phyloP scores from a whole-genome alignment of 768 basidiomycete species.

The Sistotremastrum niveocremeum region DNA sequence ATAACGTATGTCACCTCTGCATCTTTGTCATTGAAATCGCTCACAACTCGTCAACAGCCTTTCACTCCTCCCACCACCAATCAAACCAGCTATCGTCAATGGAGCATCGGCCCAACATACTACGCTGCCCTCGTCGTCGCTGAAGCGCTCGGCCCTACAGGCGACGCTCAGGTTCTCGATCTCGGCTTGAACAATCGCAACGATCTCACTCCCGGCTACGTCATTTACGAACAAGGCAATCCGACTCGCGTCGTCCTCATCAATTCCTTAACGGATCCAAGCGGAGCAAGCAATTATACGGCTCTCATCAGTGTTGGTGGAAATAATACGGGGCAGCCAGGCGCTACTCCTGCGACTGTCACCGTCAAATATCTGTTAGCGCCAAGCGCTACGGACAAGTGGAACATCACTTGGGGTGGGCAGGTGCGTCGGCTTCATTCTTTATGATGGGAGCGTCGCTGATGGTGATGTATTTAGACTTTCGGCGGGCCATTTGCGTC shows the following conservation, averaged over 20 bases:
- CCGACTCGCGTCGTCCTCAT: constrained; percentile 53
- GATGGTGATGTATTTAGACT: constrained; percentile 25
- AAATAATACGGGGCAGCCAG: constrained; percentile 24
- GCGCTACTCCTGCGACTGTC: constrained; percentile 30
- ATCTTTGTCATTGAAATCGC: constrained; percentile 13
- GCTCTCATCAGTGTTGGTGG: constrained; percentile 37
- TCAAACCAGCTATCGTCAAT: constrained; percentile 42
- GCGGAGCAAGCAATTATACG: constrained; percentile 39
- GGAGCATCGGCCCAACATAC: constrained; percentile 64
- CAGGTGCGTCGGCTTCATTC: constrained; percentile 31
- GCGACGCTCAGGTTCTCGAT: constrained; percentile 54
- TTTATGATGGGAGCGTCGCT: neutral
- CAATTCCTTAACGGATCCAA: constrained; percentile 55
- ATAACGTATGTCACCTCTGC: constrained; percentile 36
- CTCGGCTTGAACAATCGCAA: constrained; percentile 37
- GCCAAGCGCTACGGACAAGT: constrained; percentile 40
- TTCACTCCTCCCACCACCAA: constrained; percentile 40
- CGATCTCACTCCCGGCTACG: constrained; percentile 51
- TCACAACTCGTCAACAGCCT: constrained; percentile 11
- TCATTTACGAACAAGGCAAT: constrained; percentile 57
- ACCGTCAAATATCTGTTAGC: constrained; percentile 49
- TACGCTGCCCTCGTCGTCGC: constrained; percentile 61
- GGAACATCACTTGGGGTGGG: constrained; percentile 65
- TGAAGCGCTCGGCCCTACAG: constrained; percentile 55
- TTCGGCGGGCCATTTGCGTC: constrained; percentile 46